These are phyloP conservation scores for Gautieria morchelliformis DNA, from an alignment of 768 basidiomycete genomes.

Conservation along the genomic window DNA sequence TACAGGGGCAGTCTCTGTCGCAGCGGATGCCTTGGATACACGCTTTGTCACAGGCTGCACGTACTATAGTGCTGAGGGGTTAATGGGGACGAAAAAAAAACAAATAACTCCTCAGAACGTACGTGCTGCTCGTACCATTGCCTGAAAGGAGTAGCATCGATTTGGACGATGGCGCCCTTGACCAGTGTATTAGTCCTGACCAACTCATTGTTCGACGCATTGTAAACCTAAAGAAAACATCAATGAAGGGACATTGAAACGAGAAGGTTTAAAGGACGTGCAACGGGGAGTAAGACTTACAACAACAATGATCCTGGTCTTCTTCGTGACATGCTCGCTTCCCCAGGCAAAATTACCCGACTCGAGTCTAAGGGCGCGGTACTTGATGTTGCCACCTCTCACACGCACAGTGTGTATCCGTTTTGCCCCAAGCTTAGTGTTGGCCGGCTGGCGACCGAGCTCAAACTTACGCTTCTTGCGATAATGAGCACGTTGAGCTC, in stretches of 20 bases:
- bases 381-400: slow-evolving; percentile 92
- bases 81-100: neutral
- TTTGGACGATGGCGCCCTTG: slow-evolving; percentile 91
- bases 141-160: slow-evolving; percentile 98
- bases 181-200: slow-evolving; percentile 99
- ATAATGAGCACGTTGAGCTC: slow-evolving; percentile 88
- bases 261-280: neutral
- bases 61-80: slow-evolving; percentile 46
- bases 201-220: slow-evolving; percentile 99
- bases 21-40: slow-evolving; percentile 47
- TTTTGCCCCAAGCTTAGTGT: slow-evolving; percentile 93
- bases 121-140: slow-evolving; percentile 99
- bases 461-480: slow-evolving; percentile 99
- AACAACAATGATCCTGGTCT: slow-evolving; percentile 93
- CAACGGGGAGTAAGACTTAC: slow-evolving; percentile 39
- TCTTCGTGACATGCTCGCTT: slow-evolving; percentile 87
- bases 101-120: slow-evolving; percentile 26
- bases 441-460: slow-evolving; percentile 96
- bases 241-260: neutral
- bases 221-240: slow-evolving; percentile 68
- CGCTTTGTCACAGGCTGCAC: slow-evolving; percentile 91
- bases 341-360: slow-evolving; percentile 98
- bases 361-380: slow-evolving; percentile 93
- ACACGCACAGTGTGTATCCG: slow-evolving; percentile 92
- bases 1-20: slow-evolving; percentile 35